Percentiles rank a stretch among this genome's conserved stretches.
Evolutionary conservation across 2,329 filamentous ascomycete species (phyloP).

Genomic region (Arthrobotrys pseudoclavata): DNA sequence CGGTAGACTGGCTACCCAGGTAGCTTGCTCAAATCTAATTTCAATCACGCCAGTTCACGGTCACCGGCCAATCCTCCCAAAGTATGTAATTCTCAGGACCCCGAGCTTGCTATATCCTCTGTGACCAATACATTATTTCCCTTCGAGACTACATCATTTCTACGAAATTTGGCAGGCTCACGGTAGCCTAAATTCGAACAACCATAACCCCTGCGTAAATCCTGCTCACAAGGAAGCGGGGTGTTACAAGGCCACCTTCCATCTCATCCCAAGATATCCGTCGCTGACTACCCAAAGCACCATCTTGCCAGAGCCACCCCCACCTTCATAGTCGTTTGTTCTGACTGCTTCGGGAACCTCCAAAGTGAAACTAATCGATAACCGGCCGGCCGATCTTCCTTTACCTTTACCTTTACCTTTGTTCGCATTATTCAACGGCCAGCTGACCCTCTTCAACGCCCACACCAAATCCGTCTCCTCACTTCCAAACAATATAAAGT

Average conservation of each 20-base stretch:
- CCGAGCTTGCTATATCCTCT: not conserved
- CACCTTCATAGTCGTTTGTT: constrained; percentile 63
- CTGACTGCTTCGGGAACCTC: constrained; percentile 68
- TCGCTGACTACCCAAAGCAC: constrained; percentile 87
- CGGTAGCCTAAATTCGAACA: constrained; percentile 29
- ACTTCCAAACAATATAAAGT: constrained; percentile 84
- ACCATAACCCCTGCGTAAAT: constrained; percentile 26
- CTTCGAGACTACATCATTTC: not conserved
- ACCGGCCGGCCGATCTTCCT: constrained; percentile 68
- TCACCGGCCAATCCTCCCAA: constrained; percentile 9
- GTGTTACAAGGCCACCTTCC: constrained; percentile 67
- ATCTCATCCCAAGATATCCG: constrained; percentile 83
- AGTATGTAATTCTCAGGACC: not conserved
- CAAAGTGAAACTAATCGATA: constrained; percentile 65
- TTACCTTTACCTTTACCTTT: constrained; percentile 61
- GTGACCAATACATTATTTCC: not conserved
- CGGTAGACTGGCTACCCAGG: constrained; percentile 34
- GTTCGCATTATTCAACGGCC: constrained; percentile 68
- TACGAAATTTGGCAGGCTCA: not conserved
- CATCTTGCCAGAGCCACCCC: constrained; percentile 72
- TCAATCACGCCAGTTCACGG: constrained; percentile 33
- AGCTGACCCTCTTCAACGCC: constrained; percentile 86
- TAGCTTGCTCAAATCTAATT: constrained; percentile 33
- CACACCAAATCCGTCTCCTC: constrained; percentile 79
- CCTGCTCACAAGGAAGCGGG: not conserved